Conservation (phyloP, 1,284 basidiomycete genomes). For the Leccinum pachyderme region DNA sequence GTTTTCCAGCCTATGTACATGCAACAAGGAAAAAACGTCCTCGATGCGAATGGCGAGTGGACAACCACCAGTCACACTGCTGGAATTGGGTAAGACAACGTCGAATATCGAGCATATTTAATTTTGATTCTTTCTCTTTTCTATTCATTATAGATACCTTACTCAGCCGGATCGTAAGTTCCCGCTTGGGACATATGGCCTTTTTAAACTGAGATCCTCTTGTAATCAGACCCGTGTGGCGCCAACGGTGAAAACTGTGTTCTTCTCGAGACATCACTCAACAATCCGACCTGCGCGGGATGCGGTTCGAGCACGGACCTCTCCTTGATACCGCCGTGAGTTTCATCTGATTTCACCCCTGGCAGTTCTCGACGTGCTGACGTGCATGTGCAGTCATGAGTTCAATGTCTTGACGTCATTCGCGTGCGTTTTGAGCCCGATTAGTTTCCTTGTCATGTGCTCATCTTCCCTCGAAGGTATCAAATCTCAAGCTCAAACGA, state of each 20-base stretch:
- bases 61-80: conserved; percentile 13
- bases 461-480: conserved; percentile 20
- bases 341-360: neutral
- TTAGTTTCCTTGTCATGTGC: neutral
- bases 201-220: neutral
- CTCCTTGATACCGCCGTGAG: conserved; percentile 45
- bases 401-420: conserved; percentile 29
- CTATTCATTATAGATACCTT: conserved; percentile 22
- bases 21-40: conserved; percentile 21
- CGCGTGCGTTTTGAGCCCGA: conserved; percentile 21
- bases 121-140: neutral
- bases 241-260: conserved; percentile 45
- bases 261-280: conserved; percentile 43
- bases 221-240: conserved; percentile 30
- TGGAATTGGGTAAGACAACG: conserved; percentile 27
- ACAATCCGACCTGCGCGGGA: conserved; percentile 39
- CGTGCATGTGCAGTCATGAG: conserved; percentile 13
- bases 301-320: conserved; percentile 45
- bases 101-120: neutral
- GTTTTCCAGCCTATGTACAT: conserved; percentile 24
- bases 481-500: neutral
- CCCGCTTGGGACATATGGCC: neutral
- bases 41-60: conserved; percentile 18
- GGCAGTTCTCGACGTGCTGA: neutral
- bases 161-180: conserved; percentile 25